phyloP scores from a whole-genome alignment of 2,329 filamentous ascomycete genomes.

The Clonostachys byssicola region DNA sequence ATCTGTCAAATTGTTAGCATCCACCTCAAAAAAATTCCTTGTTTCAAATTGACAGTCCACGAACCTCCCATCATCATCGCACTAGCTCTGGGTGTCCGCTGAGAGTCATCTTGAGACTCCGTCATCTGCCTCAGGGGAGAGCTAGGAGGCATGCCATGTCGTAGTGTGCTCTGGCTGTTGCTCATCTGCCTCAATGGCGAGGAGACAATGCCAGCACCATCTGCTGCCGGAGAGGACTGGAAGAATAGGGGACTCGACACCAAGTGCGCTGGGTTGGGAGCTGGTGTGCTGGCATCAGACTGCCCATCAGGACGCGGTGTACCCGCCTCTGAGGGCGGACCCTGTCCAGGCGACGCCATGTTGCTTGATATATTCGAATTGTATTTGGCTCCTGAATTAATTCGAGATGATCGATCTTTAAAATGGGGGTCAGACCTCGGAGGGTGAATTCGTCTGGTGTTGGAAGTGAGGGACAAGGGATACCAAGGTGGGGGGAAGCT shows the following conservation, averaged over 20 bases:
- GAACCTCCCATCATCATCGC: constrained; percentile 29
- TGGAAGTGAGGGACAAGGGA: not conserved
- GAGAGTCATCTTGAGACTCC: constrained; percentile 51
- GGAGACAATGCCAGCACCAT: constrained; percentile 28
- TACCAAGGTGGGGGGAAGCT: constrained; percentile 4
- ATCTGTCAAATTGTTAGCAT: constrained; percentile 44
- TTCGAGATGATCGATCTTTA: too few species aligned
- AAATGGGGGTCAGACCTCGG: not conserved
- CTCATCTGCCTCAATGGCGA: constrained; percentile 55
- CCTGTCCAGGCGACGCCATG: constrained; percentile 40
- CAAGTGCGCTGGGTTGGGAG: constrained; percentile 45
- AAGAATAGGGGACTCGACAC: constrained; percentile 78
- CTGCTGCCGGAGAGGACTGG: constrained; percentile 41
- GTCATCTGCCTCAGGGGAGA: constrained; percentile 57
- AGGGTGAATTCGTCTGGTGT: not conserved
- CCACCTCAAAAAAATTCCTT: too few species aligned
- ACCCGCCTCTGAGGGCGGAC: constrained; percentile 46
- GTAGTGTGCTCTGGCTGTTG: constrained; percentile 46
- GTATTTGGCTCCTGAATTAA: not conserved
- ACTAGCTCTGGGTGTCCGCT: constrained; percentile 68
- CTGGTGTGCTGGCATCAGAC: constrained; percentile 32
- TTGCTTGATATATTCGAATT: constrained; percentile 2
- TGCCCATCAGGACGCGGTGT: constrained; percentile 37
- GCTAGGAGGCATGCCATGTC: constrained; percentile 37
- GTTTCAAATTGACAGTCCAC: not conserved